Evolutionary conservation across 2,329 filamentous ascomycete species (phyloP).

Genomic region (Sphaerulina vaccinii): DNA sequence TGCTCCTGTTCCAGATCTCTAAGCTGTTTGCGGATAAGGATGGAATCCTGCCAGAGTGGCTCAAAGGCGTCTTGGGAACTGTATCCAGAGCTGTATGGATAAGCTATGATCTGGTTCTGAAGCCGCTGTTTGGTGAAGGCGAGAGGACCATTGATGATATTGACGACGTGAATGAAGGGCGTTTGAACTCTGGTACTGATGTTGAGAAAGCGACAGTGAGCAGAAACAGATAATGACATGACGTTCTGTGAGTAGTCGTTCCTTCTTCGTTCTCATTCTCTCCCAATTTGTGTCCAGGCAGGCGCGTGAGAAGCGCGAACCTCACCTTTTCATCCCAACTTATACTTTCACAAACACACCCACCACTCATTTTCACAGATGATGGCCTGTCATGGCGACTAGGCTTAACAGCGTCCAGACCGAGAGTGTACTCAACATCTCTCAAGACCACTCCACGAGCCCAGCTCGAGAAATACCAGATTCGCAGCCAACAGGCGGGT

Average conservation of each 20-base stretch:
- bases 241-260: constrained; percentile 1
- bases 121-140: constrained; percentile 76
- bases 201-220: constrained; percentile 6
- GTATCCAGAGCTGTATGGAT: constrained; percentile 62
- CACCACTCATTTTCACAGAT: background rate
- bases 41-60: constrained; percentile 68
- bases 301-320: background rate
- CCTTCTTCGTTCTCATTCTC: background rate
- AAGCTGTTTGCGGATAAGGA: constrained; percentile 60
- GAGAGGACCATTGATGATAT: constrained; percentile 59
- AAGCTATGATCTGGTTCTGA: constrained; percentile 64
- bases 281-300: constrained; percentile 2
- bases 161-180: background rate
- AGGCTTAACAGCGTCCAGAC: constrained; percentile 17
- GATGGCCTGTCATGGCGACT: constrained; percentile 19
- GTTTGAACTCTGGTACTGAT: background rate
- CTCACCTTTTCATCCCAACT: constrained; percentile 2
- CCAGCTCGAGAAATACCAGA: background rate
- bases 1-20: constrained; percentile 53
- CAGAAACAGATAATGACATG: constrained; percentile 3
- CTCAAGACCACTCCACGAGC: constrained; percentile 17
- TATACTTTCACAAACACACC: background rate
- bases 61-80: constrained; percentile 53
- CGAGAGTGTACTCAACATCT: constrained; percentile 26
- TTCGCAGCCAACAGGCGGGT: background rate